Evolutionary conservation across 345 rosid genomes (phyloP), one percentile per base, ranked within the genome.

Genomic region (Populus euphratica): DNA sequence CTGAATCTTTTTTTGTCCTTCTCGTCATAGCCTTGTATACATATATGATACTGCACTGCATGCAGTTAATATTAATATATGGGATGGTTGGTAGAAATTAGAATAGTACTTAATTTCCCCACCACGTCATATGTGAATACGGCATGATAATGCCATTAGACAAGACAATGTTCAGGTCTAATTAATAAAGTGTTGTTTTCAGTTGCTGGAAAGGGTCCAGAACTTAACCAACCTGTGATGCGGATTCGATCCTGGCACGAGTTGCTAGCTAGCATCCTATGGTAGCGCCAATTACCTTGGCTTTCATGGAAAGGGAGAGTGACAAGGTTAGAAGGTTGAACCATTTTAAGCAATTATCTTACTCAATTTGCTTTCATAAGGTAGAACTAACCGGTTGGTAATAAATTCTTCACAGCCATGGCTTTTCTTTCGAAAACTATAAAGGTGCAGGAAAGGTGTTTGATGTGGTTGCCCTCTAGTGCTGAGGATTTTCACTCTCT

Each of bases 211-310:
- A 43, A 25, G 52, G 64, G 68, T 69, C 64, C 65, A 41, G 33
- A n/a, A 25, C 31, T 31, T 41, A 16, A 83, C 76, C 85, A 83
- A 69, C 85, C 81, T 79, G 83, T n/a, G 73, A 64, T 63, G 75
- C 35, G 47, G 79, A 75, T 64, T 25, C 39, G 18, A 3, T 38
- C 73, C 13, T 33, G 36, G 36, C 36, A 4, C 36, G 36, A 33
- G 36, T 33, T 33, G 36, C 36, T 12, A 5, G 36, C 36, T 12
- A 5, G 77, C 17, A 27, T 27, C 39, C 31, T 18, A 16, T 20
- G 47, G 43, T 3, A 1, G 11, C 29, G 14, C n/a, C 20, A 6
- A 43, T 64, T 43, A 64, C 20, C 9, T 38, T 73, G 65, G 65
- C 54, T 61, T 74, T 43, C 23, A 18, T 41, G 29, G 77, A 39